Conservation (phyloP, 2,329 filamentous ascomycete species). For the Raffaelea albimanens region DNA sequence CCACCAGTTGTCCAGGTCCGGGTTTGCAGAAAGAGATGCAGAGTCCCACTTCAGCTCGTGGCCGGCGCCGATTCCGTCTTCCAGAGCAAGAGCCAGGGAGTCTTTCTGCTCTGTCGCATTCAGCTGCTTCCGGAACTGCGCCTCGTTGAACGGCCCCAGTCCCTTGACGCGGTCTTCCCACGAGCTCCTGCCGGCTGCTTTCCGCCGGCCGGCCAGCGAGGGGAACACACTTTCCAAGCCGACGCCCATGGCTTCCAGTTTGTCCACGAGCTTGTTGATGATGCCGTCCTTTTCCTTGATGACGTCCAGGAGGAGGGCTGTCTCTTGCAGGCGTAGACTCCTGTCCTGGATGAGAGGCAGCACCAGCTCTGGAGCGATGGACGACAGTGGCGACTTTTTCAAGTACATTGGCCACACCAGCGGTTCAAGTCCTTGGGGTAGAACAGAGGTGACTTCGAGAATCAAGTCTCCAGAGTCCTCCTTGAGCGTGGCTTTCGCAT, state of each 20-base stretch:
- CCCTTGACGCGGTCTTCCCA: constrained; percentile 40
- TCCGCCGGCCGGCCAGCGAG: constrained; percentile 33
- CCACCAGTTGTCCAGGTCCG: constrained; percentile 41
- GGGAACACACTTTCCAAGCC: constrained; percentile 46
- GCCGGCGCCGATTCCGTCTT: constrained; percentile 28
- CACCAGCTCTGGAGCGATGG: constrained; percentile 38
- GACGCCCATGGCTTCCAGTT: constrained; percentile 40
- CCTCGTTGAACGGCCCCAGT: constrained; percentile 36
- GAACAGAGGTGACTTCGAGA: constrained; percentile 46
- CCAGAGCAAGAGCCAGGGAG: constrained; percentile 24
- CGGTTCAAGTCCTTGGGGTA: constrained; percentile 53
- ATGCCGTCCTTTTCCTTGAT: constrained; percentile 43
- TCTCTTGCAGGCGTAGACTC: constrained; percentile 27
- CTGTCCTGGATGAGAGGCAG: constrained; percentile 41
- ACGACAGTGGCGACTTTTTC: constrained; percentile 29
- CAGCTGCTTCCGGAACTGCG: constrained; percentile 25
- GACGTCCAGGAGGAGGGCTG: constrained; percentile 31
- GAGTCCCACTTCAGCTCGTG: constrained; percentile 21
- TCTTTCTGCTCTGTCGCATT: constrained; percentile 12
- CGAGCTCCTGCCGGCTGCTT: constrained; percentile 30
- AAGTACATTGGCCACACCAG: constrained; percentile 59
- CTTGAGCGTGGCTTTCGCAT: constrained; percentile 19
- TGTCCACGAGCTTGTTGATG: constrained; percentile 41
- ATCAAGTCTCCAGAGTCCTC: constrained; percentile 23
- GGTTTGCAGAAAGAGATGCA: constrained; percentile 20